Base-by-base conservation (phyloP, 129 eudicot genomes). In the Lonicera japonica region DNA sequence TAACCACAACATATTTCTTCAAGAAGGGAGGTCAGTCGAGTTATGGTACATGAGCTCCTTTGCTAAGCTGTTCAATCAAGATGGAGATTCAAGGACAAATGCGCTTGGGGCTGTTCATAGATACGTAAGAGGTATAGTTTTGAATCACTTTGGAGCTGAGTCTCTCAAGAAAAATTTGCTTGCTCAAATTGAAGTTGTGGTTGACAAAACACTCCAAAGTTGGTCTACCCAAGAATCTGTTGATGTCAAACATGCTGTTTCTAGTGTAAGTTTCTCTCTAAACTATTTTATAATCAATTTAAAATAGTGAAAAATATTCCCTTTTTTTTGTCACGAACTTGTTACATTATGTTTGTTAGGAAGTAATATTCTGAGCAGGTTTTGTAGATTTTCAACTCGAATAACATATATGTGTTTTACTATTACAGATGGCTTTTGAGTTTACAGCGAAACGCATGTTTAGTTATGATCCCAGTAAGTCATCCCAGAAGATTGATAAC, bases 1-100 rank as follows among this genome's bases (percentile, higher is more conserved):
- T 45, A 45, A 45, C 51, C 51, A 45, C 51, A 45, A 45, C 51
- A 45, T 45, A 12, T 45, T 45, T 45, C 51, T 45, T 45, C 51
- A 45, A 45, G 51, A 45, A 45, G 51, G 51, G 51, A 45, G 51
- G n/a, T 45, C 14, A 45, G 51, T 45, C 10, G 51, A 45, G 51
- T 45, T 45, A 45, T 45, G 51, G 51, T 45, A 45, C 51, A 10
- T 45, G 51, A 12, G 10, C n/a, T 10, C 51, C 51, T 45, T 45
- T 45, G 6, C 51, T 15, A 45, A 45, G n/a, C 12, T 45, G n/a
- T 45, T 45, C 10, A 45, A 45, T 11, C 51, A 45, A 45, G 51
- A 11, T 0, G 51, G 51, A 10, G 14, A 45, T 3, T 45, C 51
- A 12, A 45, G 51, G 12, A 45, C 51, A 45, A 45, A 8, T 45